phyloP scores from a whole-genome alignment of 2,329 filamentous ascomycete genomes.

The Coniochaeta ligniaria region DNA sequence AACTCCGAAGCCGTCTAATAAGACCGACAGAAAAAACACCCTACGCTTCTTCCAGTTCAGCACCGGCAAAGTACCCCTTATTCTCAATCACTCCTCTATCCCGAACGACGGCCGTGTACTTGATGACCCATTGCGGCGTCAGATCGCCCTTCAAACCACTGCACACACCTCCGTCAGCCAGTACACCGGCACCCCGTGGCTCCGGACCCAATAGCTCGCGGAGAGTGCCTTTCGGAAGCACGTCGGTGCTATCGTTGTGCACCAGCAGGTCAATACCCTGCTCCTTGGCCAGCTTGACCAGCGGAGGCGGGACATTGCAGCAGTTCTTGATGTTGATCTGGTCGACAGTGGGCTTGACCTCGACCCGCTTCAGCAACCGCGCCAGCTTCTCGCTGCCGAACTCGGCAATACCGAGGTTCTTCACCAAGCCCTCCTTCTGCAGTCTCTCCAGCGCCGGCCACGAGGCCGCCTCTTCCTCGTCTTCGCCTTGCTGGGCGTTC shows the following conservation, averaged over 20 bases:
- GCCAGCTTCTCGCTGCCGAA: conserved; percentile 79
- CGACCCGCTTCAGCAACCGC: conserved; percentile 66
- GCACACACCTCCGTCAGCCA: conserved; percentile 45
- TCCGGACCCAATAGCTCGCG: conserved; percentile 74
- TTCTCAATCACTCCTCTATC: conserved; percentile 95
- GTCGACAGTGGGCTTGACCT: conserved; percentile 72
- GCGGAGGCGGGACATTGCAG: conserved; percentile 86
- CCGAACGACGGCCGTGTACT: conserved; percentile 93
- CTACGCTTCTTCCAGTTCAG: conserved; percentile 51
- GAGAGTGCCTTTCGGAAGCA: conserved; percentile 78
- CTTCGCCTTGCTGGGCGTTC: conserved; percentile 54
- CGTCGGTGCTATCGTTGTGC: conserved; percentile 89
- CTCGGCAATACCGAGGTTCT: conserved; percentile 77
- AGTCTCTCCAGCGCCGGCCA: conserved; percentile 70
- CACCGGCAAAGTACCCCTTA: conserved; percentile 93
- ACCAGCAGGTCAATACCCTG: conserved; percentile 82
- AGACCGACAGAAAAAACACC: not conserved
- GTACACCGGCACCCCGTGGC: conserved; percentile 64
- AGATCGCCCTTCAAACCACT: conserved; percentile 68
- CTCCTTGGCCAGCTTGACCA: conserved; percentile 77
- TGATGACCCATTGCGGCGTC: conserved; percentile 87
- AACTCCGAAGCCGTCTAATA: not conserved
- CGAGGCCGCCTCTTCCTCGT: conserved; percentile 61
- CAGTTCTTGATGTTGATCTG: conserved; percentile 97
- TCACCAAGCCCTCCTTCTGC: conserved; percentile 62